Evolutionary conservation across 176 grass and related monocot genomes (phyloP), one percentile per base, ranked within the genome.

Genomic region (Urochloa ruziziensis): DNA sequence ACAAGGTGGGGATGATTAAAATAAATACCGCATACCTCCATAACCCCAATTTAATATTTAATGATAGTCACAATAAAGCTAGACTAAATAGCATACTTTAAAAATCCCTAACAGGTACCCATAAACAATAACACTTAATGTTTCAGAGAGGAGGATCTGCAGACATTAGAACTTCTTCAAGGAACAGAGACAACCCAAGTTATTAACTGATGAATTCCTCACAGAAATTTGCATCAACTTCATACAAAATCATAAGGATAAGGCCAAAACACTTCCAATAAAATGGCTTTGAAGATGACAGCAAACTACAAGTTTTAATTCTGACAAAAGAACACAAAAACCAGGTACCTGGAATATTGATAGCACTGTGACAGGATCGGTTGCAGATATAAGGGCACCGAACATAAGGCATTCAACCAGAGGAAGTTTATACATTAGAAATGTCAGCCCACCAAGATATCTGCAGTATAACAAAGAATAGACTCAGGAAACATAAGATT

Each of bases 321-420:
- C 72, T 58, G n/a, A 49, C 65, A 84, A 65, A 77, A 21, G 37
- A 43, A 83, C 62, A 65, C 21, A 79, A 53, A n/a, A 87, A 30
- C 11, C 54, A 88, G 27, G 84, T 17, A 98, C 96, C 91, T 98
- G 96, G 74, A 98, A 98, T 89, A 98, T 98, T 34, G 96, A 98
- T 83, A 98, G 82, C 74, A 98, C 96, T 40, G 96, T 98, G 60
- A 98, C 96, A 88, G 96, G 96, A 88, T 98, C 96, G 42, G 96
- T 98, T 64, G 96, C 96, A 70, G 96, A 98, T 88, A 98, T 98
- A 61, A 98, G 91, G 67, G 96, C 89, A 71, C 96, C 96, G 17
- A 98, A 98, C 96, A 98, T 96, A 68, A 98, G 89, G 62, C 96
- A 98, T 78, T 98, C 96, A 73, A 96, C 89, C 71, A 98, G 64